Evolutionary conservation across 2,329 filamentous ascomycete species (phyloP), one percentile per base, ranked within the genome.

Genomic region (Epichloe glyceriae): DNA sequence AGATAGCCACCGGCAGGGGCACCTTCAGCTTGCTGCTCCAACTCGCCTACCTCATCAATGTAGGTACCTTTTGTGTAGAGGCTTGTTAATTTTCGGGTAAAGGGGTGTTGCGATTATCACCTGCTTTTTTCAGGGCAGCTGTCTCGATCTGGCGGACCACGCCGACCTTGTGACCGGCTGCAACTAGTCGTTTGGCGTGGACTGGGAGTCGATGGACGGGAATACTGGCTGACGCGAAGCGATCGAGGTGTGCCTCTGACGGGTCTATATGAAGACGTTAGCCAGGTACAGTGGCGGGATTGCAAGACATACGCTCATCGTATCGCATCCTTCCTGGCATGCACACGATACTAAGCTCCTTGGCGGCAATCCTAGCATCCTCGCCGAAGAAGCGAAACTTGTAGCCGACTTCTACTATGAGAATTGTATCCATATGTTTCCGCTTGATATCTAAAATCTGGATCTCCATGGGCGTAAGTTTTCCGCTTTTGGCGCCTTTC

Each of bases 51-150:
- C 64, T 98, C 93, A 62, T 97, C 93, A 51, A 98, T 85, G 60
- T 97, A 98, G 2, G 93, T 98, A 42, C 90, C 93, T 66, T 97
- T 98, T 8, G 93, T 98, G 68, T 98, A 98, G 6, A 98, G 75
- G 62, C 95, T 96, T 15, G 93, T 97, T 60, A 98, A 80, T 60
- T 95, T 93, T 37, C 93, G 82, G 38, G 88, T 80, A 60, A 98
- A 98, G 0, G 93, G 0, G 89, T 80, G 62, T 95, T 96, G 52
- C 88, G 82, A 66, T 97, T 98, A 64, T 95, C 89, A 43, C 93
- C 91, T 1, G 82, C 93, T 56, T 95, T 95, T 65, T 98, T 98
- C 54, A 98, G 72, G 0, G 93, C 93, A 2, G 93, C 93, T 0
- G 93, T 98, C 67, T 98, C 93, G 30, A 95, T 75, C 67, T 98